phyloP scores from a whole-genome alignment of 768 basidiomycete genomes.

The Pseudohyphozyma bogoriensis region DNA sequence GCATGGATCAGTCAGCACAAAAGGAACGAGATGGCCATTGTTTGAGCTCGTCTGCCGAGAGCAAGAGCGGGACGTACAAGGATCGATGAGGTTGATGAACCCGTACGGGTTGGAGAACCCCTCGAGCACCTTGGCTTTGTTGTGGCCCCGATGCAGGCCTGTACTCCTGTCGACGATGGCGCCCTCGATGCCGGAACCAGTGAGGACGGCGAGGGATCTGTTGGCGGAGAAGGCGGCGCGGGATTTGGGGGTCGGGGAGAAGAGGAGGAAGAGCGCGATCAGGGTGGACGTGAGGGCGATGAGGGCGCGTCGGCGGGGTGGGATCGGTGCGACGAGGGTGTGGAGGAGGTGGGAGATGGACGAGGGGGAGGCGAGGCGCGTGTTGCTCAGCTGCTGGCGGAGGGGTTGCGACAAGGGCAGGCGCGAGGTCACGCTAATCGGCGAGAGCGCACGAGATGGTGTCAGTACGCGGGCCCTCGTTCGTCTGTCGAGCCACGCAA shows the following conservation, averaged over 20 bases:
- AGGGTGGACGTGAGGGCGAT: not conserved
- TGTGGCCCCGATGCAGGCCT: not conserved
- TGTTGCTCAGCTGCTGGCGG: not conserved
- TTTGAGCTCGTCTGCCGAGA: not conserved
- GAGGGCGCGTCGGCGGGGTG: not conserved
- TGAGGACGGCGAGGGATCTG: not conserved
- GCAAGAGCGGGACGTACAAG: not conserved
- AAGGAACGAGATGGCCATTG: no score
- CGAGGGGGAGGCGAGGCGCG: not conserved
- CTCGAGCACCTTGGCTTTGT: slow-evolving; percentile 15
- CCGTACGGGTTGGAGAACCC: slow-evolving; percentile 11
- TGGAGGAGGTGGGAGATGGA: not conserved
- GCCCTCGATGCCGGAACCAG: not conserved
- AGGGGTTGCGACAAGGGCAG: not conserved
- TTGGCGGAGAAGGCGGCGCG: no score
- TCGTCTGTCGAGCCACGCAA: not conserved
- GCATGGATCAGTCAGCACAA: not conserved
- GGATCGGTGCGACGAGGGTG: not conserved
- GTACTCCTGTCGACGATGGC: not conserved
- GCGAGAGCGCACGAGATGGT: not conserved
- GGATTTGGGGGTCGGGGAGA: not conserved
- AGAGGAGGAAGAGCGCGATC: slow-evolving; percentile 10
- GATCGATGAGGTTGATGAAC: slow-evolving; percentile 13
- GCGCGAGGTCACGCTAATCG: not conserved
- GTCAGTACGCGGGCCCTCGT: not conserved